A percentile compares a stretch with the other conserved stretches of the same genome.
Evolutionary conservation across 441 rosid species (phyloP).

Genomic region (Eutrema salsugineum): DNA sequence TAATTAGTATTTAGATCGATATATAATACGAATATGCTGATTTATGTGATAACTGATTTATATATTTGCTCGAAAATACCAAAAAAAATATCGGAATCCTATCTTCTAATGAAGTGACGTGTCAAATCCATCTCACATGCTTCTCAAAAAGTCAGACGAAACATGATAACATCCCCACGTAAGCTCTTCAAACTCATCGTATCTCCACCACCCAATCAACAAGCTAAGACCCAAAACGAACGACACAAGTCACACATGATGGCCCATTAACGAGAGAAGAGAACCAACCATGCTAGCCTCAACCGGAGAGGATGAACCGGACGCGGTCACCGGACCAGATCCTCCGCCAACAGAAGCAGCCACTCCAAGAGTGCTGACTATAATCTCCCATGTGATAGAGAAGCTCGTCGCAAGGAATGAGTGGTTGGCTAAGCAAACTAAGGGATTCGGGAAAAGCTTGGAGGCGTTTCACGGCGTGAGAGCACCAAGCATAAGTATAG

Average conservation of each 20-base stretch:
- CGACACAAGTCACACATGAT: neutral
- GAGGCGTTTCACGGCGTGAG: conserved; percentile 70
- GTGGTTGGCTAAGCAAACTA: conserved; percentile 39
- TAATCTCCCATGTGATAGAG: conserved; percentile 57
- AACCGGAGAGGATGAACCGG: conserved; percentile 29
- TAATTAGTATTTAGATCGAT: conserved; percentile 6
- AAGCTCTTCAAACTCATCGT: conserved; percentile 12
- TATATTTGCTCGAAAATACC: neutral
- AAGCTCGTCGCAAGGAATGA: conserved; percentile 72
- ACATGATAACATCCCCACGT: conserved; percentile 23
- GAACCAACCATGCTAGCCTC: conserved; percentile 20
- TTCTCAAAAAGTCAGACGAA: neutral
- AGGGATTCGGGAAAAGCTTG: conserved; percentile 49
- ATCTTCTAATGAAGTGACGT: conserved; percentile 7
- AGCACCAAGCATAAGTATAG: conserved; percentile 70
- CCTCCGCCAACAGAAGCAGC: conserved; percentile 11
- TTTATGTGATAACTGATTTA: neutral
- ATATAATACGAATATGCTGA: neutral
- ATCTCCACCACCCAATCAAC: conserved; percentile 28
- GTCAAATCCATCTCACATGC: conserved; percentile 4
- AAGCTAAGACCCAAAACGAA: conserved; percentile 10
- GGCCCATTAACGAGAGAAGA: conserved; percentile 24
- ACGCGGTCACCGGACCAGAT: conserved; percentile 19
- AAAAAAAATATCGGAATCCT: neutral
- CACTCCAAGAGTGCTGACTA: conserved; percentile 66